These are phyloP conservation scores for Beta macrorhiza DNA, from an alignment of 179 eudicot genomes.

Conservation along the genomic window DNA sequence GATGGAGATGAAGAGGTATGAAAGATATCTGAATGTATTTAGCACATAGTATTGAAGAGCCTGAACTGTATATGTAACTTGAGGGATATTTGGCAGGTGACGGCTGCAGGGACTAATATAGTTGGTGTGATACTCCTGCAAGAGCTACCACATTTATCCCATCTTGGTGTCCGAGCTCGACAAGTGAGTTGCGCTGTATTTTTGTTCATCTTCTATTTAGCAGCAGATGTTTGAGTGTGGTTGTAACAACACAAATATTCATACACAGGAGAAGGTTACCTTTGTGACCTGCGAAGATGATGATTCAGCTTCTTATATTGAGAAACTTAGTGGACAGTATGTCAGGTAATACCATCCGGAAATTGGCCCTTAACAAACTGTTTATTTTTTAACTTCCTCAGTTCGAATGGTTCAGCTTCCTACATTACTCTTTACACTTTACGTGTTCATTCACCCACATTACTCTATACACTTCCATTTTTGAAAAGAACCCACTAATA, in stretches of 20 bases:
- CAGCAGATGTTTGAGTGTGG: neutral
- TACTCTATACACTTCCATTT: too few species aligned
- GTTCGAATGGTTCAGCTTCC: too few species aligned
- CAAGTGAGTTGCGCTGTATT: slow-evolving; percentile 51
- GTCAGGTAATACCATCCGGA: slow-evolving; percentile 55
- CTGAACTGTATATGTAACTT: slow-evolving; percentile 11
- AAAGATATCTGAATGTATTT: neutral
- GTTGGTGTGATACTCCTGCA: slow-evolving; percentile 82
- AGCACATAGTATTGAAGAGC: slow-evolving; percentile 5
- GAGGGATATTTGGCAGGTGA: slow-evolving; percentile 57
- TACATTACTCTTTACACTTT: too few species aligned
- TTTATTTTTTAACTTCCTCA: neutral
- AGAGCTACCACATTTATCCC: slow-evolving; percentile 96
- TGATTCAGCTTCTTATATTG: slow-evolving; percentile 52
- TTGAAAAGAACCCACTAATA: too few species aligned
- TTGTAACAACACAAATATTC: slow-evolving; percentile 15
- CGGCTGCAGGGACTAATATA: slow-evolving; percentile 83
- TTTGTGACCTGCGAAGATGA: slow-evolving; percentile 97
- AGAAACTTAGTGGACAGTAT: slow-evolving; percentile 59
- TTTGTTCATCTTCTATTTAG: slow-evolving; percentile 4
- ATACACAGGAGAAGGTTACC: slow-evolving; percentile 85
- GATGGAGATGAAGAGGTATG: slow-evolving; percentile 98
- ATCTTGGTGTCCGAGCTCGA: slow-evolving; percentile 97
- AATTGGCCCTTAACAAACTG: neutral
- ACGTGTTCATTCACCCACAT: too few species aligned